Base-by-base conservation (phyloP, 148 eudicot genomes). In the Amaranthus cruentus region DNA sequence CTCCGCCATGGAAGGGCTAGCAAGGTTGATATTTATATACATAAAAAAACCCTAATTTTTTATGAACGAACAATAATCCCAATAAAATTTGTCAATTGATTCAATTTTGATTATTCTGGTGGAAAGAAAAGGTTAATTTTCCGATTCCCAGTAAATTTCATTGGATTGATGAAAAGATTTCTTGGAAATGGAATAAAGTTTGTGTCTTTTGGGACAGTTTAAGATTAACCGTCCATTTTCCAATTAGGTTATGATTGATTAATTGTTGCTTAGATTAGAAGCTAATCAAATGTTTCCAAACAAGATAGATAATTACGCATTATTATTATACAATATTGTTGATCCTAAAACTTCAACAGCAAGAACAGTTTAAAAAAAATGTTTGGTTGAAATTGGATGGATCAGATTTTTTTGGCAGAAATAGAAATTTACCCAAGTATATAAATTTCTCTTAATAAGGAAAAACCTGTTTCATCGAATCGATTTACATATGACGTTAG, bases 201-300 rank as follows among this genome's bases (percentile, higher is more conserved):
- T 7, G 51, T 21, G 56, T 47, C 38, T 76, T 54, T 62, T 28
- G 38, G 38, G 38, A 28, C 38, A 28, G 38, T 28, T 28, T 28
- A 28, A 28, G 38, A 28, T 28, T 28, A n/a, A 56, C 47, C 1
- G n/a, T n/a, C 21, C 6, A 58, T 11, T 42, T 49, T 66, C 43
- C 4, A 3, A 50, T 6, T 66, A n/a, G 21, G 9, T 62, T 48
- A 75, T 1, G 28, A 43, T 68, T 44, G 53, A 8, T 8, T 3
- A 4, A 56, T 75, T 55, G 64, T 75, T 75, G 38, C 78, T 75
- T 75, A 38, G 18, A 49, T 75, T 75, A 38, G 18, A 49, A 58
- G 50, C 58, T 12, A 75, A 67, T 68, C 59, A 75, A 61, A 75
- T 5, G 64, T 54, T 54, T 54, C 38, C 38, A 28, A 28, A 28